Conservation (phyloP, 2,329 filamentous ascomycete genomes). For the Tothia fuscella region DNA sequence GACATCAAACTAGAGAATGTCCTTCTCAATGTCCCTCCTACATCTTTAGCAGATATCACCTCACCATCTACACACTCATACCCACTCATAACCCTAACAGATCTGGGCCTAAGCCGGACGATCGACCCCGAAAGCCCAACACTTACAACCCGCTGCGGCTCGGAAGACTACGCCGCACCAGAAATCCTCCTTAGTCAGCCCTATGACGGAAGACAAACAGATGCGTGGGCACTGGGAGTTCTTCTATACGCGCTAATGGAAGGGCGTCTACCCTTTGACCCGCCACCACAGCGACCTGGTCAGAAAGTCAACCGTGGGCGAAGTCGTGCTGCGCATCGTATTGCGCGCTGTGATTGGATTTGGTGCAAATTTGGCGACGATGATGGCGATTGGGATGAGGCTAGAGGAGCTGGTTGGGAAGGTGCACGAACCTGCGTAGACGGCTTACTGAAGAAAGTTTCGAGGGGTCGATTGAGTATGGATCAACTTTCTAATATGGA, state of each 20-base stretch:
- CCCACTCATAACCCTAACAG: constrained; percentile 78
- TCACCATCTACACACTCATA: constrained; percentile 69
- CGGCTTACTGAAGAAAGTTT: constrained; percentile 68
- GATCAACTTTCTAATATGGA: constrained; percentile 57
- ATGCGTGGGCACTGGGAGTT: constrained; percentile 92
- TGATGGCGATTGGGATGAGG: constrained; percentile 73
- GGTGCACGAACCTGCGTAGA: constrained; percentile 76
- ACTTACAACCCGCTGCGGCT: constrained; percentile 87
- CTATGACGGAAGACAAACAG: constrained; percentile 83
- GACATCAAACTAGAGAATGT: constrained; percentile 99
- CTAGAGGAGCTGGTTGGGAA: constrained; percentile 54
- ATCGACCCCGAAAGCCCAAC: constrained; percentile 74
- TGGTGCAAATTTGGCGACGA: constrained; percentile 80
- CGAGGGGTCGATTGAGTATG: constrained; percentile 60
- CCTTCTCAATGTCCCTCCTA: constrained; percentile 68
- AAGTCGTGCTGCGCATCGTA: constrained; percentile 76
- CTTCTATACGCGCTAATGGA: constrained; percentile 88
- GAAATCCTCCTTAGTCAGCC: constrained; percentile 92
- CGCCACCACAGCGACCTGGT: constrained; percentile 65
- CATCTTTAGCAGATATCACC: constrained; percentile 49
- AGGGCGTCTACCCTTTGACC: constrained; percentile 85
- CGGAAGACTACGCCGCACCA: constrained; percentile 92
- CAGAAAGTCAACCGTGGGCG: constrained; percentile 37
- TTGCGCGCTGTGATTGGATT: constrained; percentile 88
- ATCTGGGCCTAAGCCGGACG: constrained; percentile 77